Conservation (phyloP, 2,329 filamentous ascomycete genomes). For the Keithomyces neogunnii region DNA sequence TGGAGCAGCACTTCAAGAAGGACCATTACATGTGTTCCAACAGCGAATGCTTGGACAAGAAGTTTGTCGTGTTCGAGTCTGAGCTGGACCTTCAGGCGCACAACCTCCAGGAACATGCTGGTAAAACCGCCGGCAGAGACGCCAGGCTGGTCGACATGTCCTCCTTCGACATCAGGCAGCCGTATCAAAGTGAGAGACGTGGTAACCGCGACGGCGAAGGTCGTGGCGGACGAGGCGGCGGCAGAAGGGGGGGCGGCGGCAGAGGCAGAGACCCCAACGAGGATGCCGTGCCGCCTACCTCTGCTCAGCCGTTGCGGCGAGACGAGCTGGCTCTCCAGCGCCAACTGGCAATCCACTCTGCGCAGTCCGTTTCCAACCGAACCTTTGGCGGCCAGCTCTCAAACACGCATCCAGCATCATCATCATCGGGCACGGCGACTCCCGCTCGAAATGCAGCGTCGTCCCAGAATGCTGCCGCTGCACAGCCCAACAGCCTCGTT, state of each 20-base stretch:
- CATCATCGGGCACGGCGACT: not conserved
- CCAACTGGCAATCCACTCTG: conserved; percentile 83
- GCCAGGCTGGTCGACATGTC: conserved; percentile 81
- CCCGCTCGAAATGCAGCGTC: conserved; percentile 13
- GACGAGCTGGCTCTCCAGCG: conserved; percentile 89
- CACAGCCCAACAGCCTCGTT: conserved; percentile 12
- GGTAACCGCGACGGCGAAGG: conserved; percentile 26
- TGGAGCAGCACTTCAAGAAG: conserved; percentile 79
- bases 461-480: not conserved
- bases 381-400: conserved; percentile 82
- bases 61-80: conserved; percentile 92
- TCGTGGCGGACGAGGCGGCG: conserved; percentile 29
- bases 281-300: conserved; percentile 67
- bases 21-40: conserved; percentile 85
- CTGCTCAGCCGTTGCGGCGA: conserved; percentile 70
- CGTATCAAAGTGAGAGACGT: conserved; percentile 54
- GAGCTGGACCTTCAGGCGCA: conserved; percentile 94
- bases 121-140: conserved; percentile 77
- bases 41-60: conserved; percentile 86
- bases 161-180: conserved; percentile 67
- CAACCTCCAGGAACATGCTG: conserved; percentile 76
- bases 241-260: conserved; percentile 27
- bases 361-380: conserved; percentile 69
- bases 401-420: conserved; percentile 8
- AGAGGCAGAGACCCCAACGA: conserved; percentile 81